Percentiles rank a stretch among this genome's conserved stretches.
These are phyloP conservation scores for Pyracantha coccinea DNA, from an alignment of 331 rosid genomes.

Conservation along the genomic window DNA sequence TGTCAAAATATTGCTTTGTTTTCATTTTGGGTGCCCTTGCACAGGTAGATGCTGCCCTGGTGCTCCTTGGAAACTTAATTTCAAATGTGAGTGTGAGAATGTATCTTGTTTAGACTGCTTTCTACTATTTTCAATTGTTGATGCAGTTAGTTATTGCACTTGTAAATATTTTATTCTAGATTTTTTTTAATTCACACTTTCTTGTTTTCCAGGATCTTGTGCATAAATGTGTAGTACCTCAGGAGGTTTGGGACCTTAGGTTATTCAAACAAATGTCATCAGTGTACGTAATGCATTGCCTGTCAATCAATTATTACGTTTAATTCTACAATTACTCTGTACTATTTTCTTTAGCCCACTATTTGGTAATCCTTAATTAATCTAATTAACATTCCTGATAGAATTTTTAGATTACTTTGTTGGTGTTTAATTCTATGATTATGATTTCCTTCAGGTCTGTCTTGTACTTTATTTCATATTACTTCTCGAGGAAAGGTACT, in stretches of 20 bases:
- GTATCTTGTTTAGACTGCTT: not conserved
- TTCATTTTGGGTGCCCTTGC: slow-evolving; percentile 21
- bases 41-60: slow-evolving; percentile 84
- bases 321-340: not conserved
- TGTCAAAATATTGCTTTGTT: slow-evolving; percentile 7
- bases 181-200: slow-evolving; percentile 14
- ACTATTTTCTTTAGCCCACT: too few species aligned
- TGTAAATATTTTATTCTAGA: not conserved
- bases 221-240: slow-evolving; percentile 56
- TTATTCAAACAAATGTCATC: slow-evolving; percentile 69
- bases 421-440: slow-evolving; percentile 1
- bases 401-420: not conserved
- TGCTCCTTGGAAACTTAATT: slow-evolving; percentile 75
- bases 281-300: slow-evolving; percentile 43
- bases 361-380: not conserved
- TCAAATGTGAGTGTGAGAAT: slow-evolving; percentile 52
- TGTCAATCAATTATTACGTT: not conserved
- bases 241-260: slow-evolving; percentile 89
- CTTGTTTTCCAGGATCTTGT: slow-evolving; percentile 51
- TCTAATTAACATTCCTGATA: not conserved
- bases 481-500: slow-evolving; percentile 66
- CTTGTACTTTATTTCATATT: slow-evolving; percentile 70
- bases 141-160: not conserved
- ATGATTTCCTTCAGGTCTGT: slow-evolving; percentile 56
- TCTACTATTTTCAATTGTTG: not conserved